Conservation (phyloP, 164 flowering plant genomes). For the Nelumbo lutea region DNA sequence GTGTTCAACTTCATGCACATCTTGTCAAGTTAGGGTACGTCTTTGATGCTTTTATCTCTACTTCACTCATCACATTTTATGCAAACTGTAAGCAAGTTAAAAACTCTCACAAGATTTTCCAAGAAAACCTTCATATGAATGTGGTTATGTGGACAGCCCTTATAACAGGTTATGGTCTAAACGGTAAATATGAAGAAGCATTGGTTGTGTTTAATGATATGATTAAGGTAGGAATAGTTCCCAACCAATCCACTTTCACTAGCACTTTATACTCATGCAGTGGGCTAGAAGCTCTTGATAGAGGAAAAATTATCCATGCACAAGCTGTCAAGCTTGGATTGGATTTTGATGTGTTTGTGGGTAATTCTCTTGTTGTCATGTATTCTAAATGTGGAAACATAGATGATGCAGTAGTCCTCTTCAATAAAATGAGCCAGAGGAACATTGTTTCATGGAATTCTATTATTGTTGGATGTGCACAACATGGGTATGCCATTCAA, state of each 20-base stretch:
- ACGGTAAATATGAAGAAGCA: conserved; percentile 9
- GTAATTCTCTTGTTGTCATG: conserved; percentile 19
- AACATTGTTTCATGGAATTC: conserved; percentile 14
- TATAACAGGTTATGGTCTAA: conserved; percentile 14
- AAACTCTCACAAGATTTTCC: conserved; percentile 5
- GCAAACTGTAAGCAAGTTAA: conserved; percentile 12
- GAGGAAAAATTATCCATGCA: conserved; percentile 14
- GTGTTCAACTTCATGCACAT: conserved; percentile 18
- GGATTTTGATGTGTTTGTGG: conserved; percentile 15
- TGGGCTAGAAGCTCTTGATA: conserved; percentile 16
- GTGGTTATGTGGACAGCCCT: conserved; percentile 20
- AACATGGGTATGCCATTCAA: conserved; percentile 4
- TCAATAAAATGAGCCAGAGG: background rate
- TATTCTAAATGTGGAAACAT: conserved; percentile 13
- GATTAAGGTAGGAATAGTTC: conserved; percentile 8
- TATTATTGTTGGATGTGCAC: conserved; percentile 7
- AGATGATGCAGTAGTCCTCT: conserved; percentile 1
- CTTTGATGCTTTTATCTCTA: conserved; percentile 8
- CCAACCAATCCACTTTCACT: conserved; percentile 20
- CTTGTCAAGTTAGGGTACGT: conserved; percentile 9
- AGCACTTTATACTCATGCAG: conserved; percentile 14
- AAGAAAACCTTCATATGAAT: conserved; percentile 5
- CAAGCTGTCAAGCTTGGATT: conserved; percentile 11
- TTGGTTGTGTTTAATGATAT: conserved; percentile 9
- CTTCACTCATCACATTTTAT: conserved; percentile 16